Evolutionary conservation across 208 protist genomes (phyloP).

Genomic region (Trypanosoma scelopori): DNA sequence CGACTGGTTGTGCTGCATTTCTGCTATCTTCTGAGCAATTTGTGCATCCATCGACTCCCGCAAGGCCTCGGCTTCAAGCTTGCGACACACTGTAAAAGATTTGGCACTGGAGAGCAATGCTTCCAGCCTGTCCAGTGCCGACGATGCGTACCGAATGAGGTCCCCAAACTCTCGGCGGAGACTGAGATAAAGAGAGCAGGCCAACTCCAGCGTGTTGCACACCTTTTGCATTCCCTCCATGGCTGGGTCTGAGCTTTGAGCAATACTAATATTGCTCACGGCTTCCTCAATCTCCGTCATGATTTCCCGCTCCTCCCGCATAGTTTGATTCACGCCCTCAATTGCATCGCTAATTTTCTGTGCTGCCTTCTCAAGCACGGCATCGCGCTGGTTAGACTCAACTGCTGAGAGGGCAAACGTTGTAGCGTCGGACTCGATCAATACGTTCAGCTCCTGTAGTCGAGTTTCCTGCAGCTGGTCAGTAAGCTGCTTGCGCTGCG

Average conservation of each 20-base stretch:
- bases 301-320: conserved; percentile 40
- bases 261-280: conserved; percentile 47
- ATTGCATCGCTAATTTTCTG: conserved; percentile 65
- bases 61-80: conserved; percentile 61
- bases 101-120: conserved; percentile 43
- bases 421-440: conserved; percentile 74
- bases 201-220: conserved; percentile 71
- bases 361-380: conserved; percentile 44
- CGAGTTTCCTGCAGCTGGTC: conserved; percentile 39
- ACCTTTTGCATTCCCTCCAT: conserved; percentile 72
- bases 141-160: conserved; percentile 45
- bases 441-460: conserved; percentile 48
- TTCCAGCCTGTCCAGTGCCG: conserved; percentile 57
- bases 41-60: conserved; percentile 58
- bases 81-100: conserved; percentile 60
- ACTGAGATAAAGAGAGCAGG: conserved; percentile 49
- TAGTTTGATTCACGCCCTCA: conserved; percentile 49
- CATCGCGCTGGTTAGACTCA: conserved; percentile 47
- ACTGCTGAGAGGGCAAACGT: conserved; percentile 68
- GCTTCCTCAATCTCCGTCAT: conserved; percentile 43
- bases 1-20: conserved; percentile 48
- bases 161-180: conserved; percentile 50
- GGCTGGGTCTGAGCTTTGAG: conserved; percentile 76
- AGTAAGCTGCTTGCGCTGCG: conserved; percentile 35
- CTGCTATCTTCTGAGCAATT: conserved; percentile 69